A percentile compares a stretch with the other conserved stretches of the same genome.
phyloP scores from a whole-genome alignment of 2,329 filamentous ascomycete genomes.

The Grosmannia clavigera region DNA sequence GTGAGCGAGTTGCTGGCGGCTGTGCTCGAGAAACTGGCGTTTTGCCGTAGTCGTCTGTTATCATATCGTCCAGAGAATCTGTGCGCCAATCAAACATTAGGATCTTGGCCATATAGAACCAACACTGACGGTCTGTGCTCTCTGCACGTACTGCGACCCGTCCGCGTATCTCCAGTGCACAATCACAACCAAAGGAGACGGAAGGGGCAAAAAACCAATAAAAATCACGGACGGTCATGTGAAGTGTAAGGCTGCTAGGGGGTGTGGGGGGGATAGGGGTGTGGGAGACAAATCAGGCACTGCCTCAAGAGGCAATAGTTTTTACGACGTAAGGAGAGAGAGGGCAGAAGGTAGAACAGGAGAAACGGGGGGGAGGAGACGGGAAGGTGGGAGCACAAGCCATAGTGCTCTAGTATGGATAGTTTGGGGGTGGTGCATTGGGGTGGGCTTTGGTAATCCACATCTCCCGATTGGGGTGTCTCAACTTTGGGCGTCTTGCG shows the following conservation, averaged over 20 bases:
- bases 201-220: not conserved
- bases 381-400: not conserved
- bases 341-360: not conserved
- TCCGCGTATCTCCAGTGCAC: not conserved
- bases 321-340: not conserved
- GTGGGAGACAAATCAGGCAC: not conserved
- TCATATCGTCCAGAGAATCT: slow-evolving; percentile 46
- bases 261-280: slow-evolving; percentile 6
- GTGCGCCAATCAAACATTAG: slow-evolving; percentile 37
- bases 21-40: slow-evolving; percentile 48
- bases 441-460: not conserved
- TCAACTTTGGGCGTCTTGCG: not conserved
- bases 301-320: not conserved
- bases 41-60: slow-evolving; percentile 39
- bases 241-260: slow-evolving; percentile 7
- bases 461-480: not conserved
- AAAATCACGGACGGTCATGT: slow-evolving; percentile 5
- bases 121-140: not conserved
- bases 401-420: not conserved
- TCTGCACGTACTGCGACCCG: not conserved
- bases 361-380: slow-evolving; percentile 4
- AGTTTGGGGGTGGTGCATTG: not conserved
- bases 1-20: slow-evolving; percentile 50
- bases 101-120: slow-evolving; percentile 14
- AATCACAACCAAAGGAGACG: not conserved